Evolutionary conservation across 352 stramenopile species (phyloP).

Genomic region (Globisporangium camurandrum): DNA sequence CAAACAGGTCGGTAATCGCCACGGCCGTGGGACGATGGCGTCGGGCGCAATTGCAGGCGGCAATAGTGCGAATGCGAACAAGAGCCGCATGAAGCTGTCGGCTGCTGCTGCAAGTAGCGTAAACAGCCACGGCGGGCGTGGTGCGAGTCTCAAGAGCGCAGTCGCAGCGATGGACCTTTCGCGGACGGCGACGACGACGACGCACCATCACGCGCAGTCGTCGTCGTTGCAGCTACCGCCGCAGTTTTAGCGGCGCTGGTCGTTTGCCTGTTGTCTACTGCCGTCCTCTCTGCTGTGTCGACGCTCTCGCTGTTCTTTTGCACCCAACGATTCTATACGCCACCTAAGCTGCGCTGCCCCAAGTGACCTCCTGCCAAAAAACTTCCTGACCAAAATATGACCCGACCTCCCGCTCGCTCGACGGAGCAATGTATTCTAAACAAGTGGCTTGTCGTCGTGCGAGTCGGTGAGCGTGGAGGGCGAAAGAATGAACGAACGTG

Average conservation of each 20-base stretch:
- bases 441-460: too few relatives aligned
- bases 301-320: neutral
- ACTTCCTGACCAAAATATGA: too few relatives aligned
- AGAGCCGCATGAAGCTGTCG: neutral
- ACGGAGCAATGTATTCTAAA: constrained; percentile 17
- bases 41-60: neutral
- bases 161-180: constrained; percentile 14
- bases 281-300: neutral
- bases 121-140: neutral
- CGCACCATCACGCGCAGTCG: too few relatives aligned
- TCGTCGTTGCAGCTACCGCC: constrained; percentile 4
- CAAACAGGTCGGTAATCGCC: too few relatives aligned
- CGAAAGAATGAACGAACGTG: constrained; percentile 4
- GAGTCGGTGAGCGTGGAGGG: too few relatives aligned
- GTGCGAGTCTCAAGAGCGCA: constrained; percentile 7
- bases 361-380: neutral
- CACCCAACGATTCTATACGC: neutral
- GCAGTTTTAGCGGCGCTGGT: neutral
- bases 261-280: neutral
- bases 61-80: neutral
- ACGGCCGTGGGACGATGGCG: too few relatives aligned
- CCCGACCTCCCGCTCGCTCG: neutral
- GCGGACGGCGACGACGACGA: too few relatives aligned
- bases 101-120: neutral
- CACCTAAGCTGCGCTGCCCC: neutral